Base-by-base conservation (phyloP, 75 land plant genomes). In the Pinus tabuliformis region DNA sequence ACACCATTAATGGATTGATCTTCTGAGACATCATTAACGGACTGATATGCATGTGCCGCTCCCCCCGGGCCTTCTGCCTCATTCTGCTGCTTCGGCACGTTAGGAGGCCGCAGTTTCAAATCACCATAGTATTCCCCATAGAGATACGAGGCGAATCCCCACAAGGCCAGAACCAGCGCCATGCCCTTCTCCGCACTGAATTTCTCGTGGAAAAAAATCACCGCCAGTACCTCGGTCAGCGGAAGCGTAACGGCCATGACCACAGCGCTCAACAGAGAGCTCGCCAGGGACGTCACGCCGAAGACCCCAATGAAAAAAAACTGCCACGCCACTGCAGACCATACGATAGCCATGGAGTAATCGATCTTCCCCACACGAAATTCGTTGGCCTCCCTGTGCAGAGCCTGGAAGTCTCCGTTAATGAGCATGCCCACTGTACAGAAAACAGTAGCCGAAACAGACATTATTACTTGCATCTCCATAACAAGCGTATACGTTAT, bases 61-160 rank as follows among this genome's bases (percentile, higher is more conserved):
- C 37, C 37, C 3, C 37, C 37, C 37, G 3, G 37, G 37, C 37
- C 37, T 36, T 36, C 37, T 36, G 37, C 3, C 37, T 36, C 3
- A 36, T 36, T 36, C 37, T 37, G 39, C 39, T 37, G 39, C 39
- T 37, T 37, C 5, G 39, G 5, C 39, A 37, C 39, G 37, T 36
- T 36, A 36, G 37, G 37, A 36, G 37, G 37, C 37, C 37, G 37
- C 37, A 2, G 37, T 36, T 36, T 36, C 37, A 36, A 36, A 3
- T 36, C 1, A 3, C 37, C 1, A 36, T 36, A 36, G 39, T 37
- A 37, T 26, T 52, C 76, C 39, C 76, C 76, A 33, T 74, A 74
- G 20, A 74, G 22, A 58, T 56, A 74, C 1, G 83, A 81, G 52
- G 70, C 62, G 21, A 77, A 81, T 17, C 83, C 83, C 83, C 83